Evolutionary conservation across 2,329 filamentous ascomycete species (phyloP).

Genomic region (Beauveria rudraprayagi): DNA sequence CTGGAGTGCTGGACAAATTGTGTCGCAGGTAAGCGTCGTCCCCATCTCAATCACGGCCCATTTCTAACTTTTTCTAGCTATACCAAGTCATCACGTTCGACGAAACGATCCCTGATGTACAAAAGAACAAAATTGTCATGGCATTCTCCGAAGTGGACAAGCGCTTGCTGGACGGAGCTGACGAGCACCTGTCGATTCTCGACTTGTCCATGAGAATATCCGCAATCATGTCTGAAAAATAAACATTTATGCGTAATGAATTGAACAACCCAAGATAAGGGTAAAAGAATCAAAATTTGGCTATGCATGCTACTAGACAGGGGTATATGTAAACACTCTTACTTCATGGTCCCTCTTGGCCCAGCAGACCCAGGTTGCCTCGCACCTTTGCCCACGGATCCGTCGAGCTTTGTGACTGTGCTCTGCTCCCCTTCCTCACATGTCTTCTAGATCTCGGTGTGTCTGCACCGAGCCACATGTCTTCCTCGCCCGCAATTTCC

Average conservation of each 20-base stretch:
- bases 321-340: slow-evolving; percentile 9
- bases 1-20: slow-evolving; percentile 87
- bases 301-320: background rate
- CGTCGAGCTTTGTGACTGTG: slow-evolving; percentile 17
- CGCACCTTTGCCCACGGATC: slow-evolving; percentile 46
- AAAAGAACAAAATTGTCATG: slow-evolving; percentile 85
- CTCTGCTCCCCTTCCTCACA: slow-evolving; percentile 14
- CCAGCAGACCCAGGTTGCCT: slow-evolving; percentile 46
- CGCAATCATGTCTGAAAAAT: slow-evolving; percentile 52
- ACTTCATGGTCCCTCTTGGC: slow-evolving; percentile 23
- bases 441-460: slow-evolving; percentile 19
- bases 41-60: slow-evolving; percentile 11
- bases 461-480: slow-evolving; percentile 27
- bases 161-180: slow-evolving; percentile 84
- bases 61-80: slow-evolving; percentile 39
- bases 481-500: slow-evolving; percentile 16
- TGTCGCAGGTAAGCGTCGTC: slow-evolving; percentile 57
- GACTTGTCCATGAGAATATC: slow-evolving; percentile 79
- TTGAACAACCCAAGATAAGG: background rate
- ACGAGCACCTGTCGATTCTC: slow-evolving; percentile 87
- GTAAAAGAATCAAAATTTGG: slow-evolving; percentile 1
- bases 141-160: slow-evolving; percentile 94
- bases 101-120: slow-evolving; percentile 71
- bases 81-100: slow-evolving; percentile 79
- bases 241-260: slow-evolving; percentile 2